Base-by-base conservation (phyloP, 176 grass and related monocot genomes). In the Aegilops speltoides region DNA sequence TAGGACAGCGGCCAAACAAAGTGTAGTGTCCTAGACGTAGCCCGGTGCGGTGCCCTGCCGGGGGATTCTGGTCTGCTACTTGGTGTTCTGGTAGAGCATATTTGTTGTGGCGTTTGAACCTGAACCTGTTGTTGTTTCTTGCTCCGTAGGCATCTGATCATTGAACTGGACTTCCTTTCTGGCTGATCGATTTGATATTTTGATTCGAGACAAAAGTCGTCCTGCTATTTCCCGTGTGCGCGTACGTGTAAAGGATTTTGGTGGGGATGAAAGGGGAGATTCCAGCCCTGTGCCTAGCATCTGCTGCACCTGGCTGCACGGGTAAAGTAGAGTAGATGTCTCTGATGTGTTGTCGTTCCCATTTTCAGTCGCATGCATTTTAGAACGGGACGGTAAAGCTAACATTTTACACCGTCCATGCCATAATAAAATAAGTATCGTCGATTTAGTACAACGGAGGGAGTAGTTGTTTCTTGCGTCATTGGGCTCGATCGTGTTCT, bases 131-230 rank as follows among this genome's bases (percentile, higher is more conserved):
- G 50, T 84, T 17, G 11, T 34, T 32, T 52, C 40, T 76, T 59
- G 68, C 25, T 26, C 88, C 83, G 77, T 89, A 76, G 88, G 88
- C 67, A 89, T 82, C 88, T 89, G 83, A 82, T 89, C 68, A 89
- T 48, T 85, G 63, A n/a, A 54, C 50, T 54, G 50, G 5, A 19
- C 50, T 19, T 19, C 50, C 54, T 20, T 32, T n/a, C 56, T 57
- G 19, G 57, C 24, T 41, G 60, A 43, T 59, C 28, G 83, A 82
- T 86, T 78, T 62, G 71, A 90, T 82, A 43, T 73, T 73, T 59
- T 60, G 78, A 82, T 86, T 78, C 45, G 52, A 82, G 62, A 45
- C 45, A 57, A 80, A 61, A 64, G 25, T 52, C 17, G 14, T 17
- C 6, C 17, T 52, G 15, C 16, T 17, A 52, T 52, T 52, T 52